Conservation (phyloP, 768 basidiomycete genomes). For the Naganishia antarctica region DNA sequence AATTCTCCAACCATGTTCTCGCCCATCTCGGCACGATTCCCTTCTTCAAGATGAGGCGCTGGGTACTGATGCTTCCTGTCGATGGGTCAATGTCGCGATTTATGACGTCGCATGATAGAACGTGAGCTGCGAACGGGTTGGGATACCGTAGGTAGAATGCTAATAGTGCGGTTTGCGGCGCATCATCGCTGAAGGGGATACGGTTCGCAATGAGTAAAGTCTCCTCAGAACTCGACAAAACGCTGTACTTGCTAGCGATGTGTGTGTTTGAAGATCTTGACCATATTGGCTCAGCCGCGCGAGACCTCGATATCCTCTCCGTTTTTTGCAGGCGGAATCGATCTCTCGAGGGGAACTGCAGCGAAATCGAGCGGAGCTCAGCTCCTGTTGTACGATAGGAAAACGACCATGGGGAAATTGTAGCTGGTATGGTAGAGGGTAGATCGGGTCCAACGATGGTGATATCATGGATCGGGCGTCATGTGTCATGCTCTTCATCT, state of each 20-base stretch:
- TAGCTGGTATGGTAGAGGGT: constrained; percentile 6
- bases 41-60: constrained; percentile 83
- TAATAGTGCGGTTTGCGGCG: constrained; percentile 85
- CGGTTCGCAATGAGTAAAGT: background rate
- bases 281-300: constrained; percentile 13
- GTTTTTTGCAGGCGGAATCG: background rate
- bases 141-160: constrained; percentile 95
- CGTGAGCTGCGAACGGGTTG: constrained; percentile 88
- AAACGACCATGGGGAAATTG: constrained; percentile 4
- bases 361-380: constrained; percentile 11
- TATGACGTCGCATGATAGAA: constrained; percentile 92
- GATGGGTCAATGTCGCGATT: constrained; percentile 68
- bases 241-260: constrained; percentile 25
- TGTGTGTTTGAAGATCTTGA: constrained; percentile 27
- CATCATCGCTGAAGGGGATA: constrained; percentile 60
- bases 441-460: background rate
- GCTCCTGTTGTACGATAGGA: background rate
- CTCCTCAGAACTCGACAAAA: background rate
- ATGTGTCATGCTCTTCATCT: no score
- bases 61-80: constrained; percentile 70
- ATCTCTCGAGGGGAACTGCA: background rate
- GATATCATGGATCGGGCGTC: no score
- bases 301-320: background rate
- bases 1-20: constrained; percentile 64
- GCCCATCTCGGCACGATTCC: constrained; percentile 91